Conservation (phyloP, 768 basidiomycete genomes). For the Kockovaella imperatae region DNA sequence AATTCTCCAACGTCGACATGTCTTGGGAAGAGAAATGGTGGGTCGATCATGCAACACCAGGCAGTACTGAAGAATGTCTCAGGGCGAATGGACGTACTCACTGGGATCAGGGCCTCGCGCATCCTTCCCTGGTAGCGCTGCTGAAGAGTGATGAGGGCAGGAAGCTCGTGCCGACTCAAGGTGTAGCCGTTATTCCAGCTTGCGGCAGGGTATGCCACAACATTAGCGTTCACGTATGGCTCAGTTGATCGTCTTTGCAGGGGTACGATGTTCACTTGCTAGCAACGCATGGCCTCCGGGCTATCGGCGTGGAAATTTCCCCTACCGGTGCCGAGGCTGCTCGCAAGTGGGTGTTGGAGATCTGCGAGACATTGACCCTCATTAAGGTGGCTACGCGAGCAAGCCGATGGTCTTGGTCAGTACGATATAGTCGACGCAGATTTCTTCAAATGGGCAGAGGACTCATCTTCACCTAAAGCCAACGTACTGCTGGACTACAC, state of each 20-base stretch:
- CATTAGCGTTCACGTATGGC: not conserved
- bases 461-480: constrained; percentile 7
- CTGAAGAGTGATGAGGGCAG: not conserved
- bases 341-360: constrained; percentile 14
- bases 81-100: constrained; percentile 19
- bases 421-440: not conserved
- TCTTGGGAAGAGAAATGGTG: too few species aligned
- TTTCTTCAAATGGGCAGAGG: constrained; percentile 12
- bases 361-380: not conserved
- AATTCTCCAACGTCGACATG: too few species aligned
- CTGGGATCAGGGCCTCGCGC: constrained; percentile 24
- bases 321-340: constrained; percentile 30
- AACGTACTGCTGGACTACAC: constrained; percentile 39
- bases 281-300: constrained; percentile 24
- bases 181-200: constrained; percentile 26
- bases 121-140: constrained; percentile 11
- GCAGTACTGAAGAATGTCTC: too few species aligned
- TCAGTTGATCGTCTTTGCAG: constrained; percentile 7
- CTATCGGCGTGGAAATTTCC: constrained; percentile 31
- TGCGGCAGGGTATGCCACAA: constrained; percentile 20
- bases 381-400: not conserved
- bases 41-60: too few species aligned
- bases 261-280: constrained; percentile 37
- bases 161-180: constrained; percentile 16
- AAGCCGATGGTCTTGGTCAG: not conserved